Evolutionary conservation across 2,329 filamentous ascomycete species (phyloP).

Genomic region (Stagonosporopsis cucurbitacearum): DNA sequence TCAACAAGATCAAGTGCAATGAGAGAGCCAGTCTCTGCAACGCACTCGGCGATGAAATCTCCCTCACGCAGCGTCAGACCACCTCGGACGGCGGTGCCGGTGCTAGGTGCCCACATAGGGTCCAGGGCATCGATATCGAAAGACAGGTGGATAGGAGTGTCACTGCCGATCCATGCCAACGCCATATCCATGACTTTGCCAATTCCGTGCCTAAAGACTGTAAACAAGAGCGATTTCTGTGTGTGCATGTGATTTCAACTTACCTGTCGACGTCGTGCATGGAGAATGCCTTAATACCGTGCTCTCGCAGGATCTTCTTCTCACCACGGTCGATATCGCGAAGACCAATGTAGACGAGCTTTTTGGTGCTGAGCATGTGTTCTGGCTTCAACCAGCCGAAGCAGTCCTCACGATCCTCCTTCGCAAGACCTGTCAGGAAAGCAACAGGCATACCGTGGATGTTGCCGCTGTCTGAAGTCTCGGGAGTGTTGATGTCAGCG

Average conservation of each 20-base stretch:
- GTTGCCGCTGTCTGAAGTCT: constrained; percentile 88
- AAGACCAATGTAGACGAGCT: constrained; percentile 96
- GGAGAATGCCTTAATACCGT: constrained; percentile 93
- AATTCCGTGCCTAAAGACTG: constrained; percentile 75
- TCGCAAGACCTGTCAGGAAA: constrained; percentile 86
- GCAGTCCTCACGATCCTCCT: constrained; percentile 74
- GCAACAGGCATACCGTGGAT: constrained; percentile 98
- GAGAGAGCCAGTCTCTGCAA: constrained; percentile 63
- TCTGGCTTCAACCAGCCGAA: constrained; percentile 90
- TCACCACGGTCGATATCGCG: constrained; percentile 92
- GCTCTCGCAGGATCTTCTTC: constrained; percentile 87
- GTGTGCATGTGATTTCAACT: constrained; percentile 30
- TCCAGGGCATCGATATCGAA: constrained; percentile 98
- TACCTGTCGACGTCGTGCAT: constrained; percentile 98
- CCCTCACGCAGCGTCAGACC: constrained; percentile 93
- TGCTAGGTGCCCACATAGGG: constrained; percentile 94
- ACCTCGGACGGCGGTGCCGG: constrained; percentile 91
- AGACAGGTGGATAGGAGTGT: constrained; percentile 95
- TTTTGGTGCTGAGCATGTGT: constrained; percentile 73
- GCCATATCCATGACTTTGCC: constrained; percentile 98
- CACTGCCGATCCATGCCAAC: constrained; percentile 90
- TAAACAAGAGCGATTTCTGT: background rate
- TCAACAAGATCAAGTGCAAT: constrained; percentile 65
- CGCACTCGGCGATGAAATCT: constrained; percentile 87
- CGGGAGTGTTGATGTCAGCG: constrained; percentile 95